Base-by-base conservation (phyloP, 495 filamentous ascomycete species). In the Aspergillus funiculosus region DNA sequence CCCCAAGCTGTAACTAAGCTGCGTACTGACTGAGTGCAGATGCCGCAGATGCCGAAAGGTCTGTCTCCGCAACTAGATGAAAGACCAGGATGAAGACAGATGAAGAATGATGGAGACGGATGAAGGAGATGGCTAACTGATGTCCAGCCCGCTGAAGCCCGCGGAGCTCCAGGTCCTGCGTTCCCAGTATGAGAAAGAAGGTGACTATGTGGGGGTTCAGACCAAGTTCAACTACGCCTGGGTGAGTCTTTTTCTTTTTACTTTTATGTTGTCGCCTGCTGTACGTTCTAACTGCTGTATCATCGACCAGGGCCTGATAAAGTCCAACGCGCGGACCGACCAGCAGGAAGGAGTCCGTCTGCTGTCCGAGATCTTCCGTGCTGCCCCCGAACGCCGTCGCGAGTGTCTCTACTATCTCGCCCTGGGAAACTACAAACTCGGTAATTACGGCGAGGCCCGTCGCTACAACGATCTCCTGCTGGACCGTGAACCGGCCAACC, bases 221-320 rank as follows among this genome's bases (percentile, higher is more conserved):
- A 98, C 92, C 34, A 97, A 96, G 64, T 98, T 98, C 79, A 98
- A 98, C 79, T 97, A 87, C 63, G 91, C 94, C 58, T 98, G 92
- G 92, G 89, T 94, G 73, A 30, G 74, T 28, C 29, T 13, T 11
- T 17, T 9, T 15, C 21, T 14, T 14, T 20, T 21, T 26, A n/a
- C 21, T 9, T n/a, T 28, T 4, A 29, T 6, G 19, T n/a, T 10
- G 13, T 27, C n/a, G 27, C 11, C 24, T 31, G 17, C 7, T 13
- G 11, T 11, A 4, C 2, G 10, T 34, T 15, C 19, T 32, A 14
- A 30, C 38, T 29, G 9, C 25, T 26, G 11, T 10, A 31, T 6
- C 21, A 30, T 8, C 6, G 17, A 24, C 19, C 47, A 95, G 89
- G 92, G 92, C 48, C 75, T 97, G 39, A 95, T 98, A 63, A 97